These are phyloP conservation scores for Vanrija pseudolonga DNA, from an alignment of 1,284 basidiomycete genomes.

Conservation along the genomic window DNA sequence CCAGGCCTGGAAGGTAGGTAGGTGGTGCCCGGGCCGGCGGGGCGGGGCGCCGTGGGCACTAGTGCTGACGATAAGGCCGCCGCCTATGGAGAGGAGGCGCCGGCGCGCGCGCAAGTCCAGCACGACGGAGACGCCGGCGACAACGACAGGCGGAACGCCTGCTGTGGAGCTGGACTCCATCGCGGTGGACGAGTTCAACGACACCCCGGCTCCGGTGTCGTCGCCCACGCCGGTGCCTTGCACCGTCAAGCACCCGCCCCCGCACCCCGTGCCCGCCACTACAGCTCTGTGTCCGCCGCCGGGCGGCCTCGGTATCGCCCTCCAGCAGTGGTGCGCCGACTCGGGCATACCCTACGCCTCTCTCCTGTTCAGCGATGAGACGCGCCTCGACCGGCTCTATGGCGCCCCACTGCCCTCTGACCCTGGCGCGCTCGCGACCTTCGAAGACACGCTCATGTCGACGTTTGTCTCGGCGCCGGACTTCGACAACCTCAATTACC, in stretches of 20 bases:
- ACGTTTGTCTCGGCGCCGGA: constrained; percentile 3
- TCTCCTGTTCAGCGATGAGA: constrained; percentile 15
- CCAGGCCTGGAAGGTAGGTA: constrained; percentile 21
- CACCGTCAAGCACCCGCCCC: too few relatives aligned
- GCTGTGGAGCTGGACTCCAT: too few relatives aligned
- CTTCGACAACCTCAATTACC: neutral
- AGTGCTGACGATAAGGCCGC: constrained; percentile 4
- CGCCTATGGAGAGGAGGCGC: neutral
- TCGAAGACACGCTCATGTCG: constrained; percentile 9
- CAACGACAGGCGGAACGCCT: too few relatives aligned
- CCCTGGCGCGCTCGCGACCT: neutral
- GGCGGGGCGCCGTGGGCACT: neutral
- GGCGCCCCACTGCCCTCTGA: constrained; percentile 8
- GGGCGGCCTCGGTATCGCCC: too few relatives aligned
- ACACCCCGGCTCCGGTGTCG: too few relatives aligned
- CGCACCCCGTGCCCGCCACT: too few relatives aligned
- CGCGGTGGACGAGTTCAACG: too few relatives aligned
- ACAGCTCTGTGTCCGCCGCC: too few relatives aligned
- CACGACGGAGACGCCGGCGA: too few relatives aligned
- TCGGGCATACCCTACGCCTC: constrained; percentile 5
- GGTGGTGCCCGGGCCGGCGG: too few relatives aligned
- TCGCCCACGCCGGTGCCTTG: too few relatives aligned
- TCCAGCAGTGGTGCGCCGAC: neutral
- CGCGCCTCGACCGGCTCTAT: constrained; percentile 5
- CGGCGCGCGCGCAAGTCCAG: too few relatives aligned